Base-by-base conservation (phyloP, 2,329 filamentous ascomycete genomes). In the Pseudogymnoascus sp. region DNA sequence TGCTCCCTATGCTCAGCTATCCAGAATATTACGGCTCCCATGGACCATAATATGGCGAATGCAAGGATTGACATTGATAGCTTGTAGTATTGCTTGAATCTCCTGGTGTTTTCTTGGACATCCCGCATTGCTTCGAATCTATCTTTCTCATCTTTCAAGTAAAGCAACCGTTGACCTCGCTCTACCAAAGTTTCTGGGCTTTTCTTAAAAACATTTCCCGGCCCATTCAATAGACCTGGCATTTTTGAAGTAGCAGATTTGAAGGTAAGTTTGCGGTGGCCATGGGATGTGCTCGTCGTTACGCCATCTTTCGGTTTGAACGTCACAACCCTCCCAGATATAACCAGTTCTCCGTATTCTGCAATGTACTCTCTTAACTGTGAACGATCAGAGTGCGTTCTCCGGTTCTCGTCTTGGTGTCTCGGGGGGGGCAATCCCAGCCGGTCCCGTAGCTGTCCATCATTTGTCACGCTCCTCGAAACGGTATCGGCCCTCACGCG, bases 21-120 rank as follows among this genome's bases (percentile, higher is more conserved):
- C 79, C 82, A 87, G 72, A 90, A 90, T 0, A 87, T 82, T 1
- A 84, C 72, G 0, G 87, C 87, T 28, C 87, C 87, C 3, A 86
- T 73, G 61, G 82, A 82, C 87, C 87, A 90, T 4, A 90, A 78
- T 1, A 86, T 74, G 0, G 78, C 78, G 65, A 89, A 90, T 0
- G 82, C 82, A 1, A 81, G 70, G 2, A 86, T 69, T 0, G 85
- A 87, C 69, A 85, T 78, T 1, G 76, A 73, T 0, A 90, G 76
- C 1, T 81, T 79, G 65, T 79, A 83, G 80, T 83, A 88, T 57
- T 79, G 80, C 66, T 83, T 84, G 75, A 84, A 87, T 9, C 76
- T 77, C 4, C 76, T 73, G 0, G 84, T 86, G n/a, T 80, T 78
- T 1, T 76, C 70, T 69, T 89, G 86, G 31, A 90, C 88, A 19